Percentiles rank a stretch among this genome's conserved stretches.
phyloP scores from a whole-genome alignment of 441 rosid species.

The Gossypium lobatum region DNA sequence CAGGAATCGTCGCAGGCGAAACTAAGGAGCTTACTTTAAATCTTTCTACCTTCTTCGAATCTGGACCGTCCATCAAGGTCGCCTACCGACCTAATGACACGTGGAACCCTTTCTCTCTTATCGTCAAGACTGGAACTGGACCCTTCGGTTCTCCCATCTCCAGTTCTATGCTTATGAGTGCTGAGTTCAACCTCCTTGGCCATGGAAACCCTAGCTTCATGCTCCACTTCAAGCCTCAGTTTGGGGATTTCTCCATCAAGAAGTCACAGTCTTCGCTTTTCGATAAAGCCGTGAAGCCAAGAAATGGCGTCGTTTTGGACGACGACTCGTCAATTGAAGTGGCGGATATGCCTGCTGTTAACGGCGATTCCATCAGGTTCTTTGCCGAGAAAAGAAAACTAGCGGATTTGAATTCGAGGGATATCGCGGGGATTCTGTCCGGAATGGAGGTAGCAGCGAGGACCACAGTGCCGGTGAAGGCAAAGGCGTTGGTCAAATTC shows the following conservation, averaged over 20 bases:
- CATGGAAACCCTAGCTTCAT: constrained; percentile 66
- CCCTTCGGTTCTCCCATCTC: constrained; percentile 65
- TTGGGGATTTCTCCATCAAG: constrained; percentile 81
- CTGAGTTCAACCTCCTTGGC: constrained; percentile 67
- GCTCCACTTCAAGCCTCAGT: constrained; percentile 79
- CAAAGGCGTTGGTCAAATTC: constrained; percentile 55
- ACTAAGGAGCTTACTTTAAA: constrained; percentile 68
- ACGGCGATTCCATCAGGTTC: constrained; percentile 21
- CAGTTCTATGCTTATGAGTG: constrained; percentile 75
- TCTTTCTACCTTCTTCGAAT: constrained; percentile 69
- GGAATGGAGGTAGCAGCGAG: constrained; percentile 65
- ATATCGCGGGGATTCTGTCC: constrained; percentile 40
- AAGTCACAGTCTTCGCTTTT: constrained; percentile 64
- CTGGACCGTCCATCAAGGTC: constrained; percentile 71
- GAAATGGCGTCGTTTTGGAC: constrained; percentile 26
- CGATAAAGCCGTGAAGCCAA: constrained; percentile 16
- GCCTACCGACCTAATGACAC: constrained; percentile 89
- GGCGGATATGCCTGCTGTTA: constrained; percentile 41
- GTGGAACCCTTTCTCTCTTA: constrained; percentile 74
- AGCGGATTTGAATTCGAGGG: constrained; percentile 35
- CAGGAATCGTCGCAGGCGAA: constrained; percentile 80
- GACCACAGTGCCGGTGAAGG: constrained; percentile 58
- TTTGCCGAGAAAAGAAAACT: constrained; percentile 32
- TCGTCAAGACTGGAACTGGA: constrained; percentile 73
- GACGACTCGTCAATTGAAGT: constrained; percentile 58